A percentile compares a stretch with the other conserved stretches of the same genome.
phyloP scores from a whole-genome alignment of 208 protist genomes.

The Acanthamoeba lenticulata region DNA sequence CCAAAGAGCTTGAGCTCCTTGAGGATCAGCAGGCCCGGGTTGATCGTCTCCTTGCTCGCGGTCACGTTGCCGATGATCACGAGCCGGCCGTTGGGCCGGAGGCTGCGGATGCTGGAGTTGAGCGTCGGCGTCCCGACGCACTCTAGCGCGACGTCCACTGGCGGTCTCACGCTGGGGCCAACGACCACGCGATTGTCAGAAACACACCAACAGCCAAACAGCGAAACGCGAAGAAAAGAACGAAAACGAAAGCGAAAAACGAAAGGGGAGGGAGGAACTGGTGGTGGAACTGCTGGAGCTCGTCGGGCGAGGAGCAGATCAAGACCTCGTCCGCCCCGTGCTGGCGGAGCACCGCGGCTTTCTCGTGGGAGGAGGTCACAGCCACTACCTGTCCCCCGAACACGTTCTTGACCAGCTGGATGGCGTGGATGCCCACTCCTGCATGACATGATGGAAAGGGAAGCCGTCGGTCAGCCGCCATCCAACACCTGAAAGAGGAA shows the following conservation, averaged over 20 bases:
- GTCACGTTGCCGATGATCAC: constrained; percentile 27
- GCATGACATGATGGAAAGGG: neutral
- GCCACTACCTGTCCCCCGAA: neutral
- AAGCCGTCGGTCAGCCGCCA: neutral
- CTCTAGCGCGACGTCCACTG: neutral
- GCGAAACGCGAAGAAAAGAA: neutral
- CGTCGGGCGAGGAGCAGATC: neutral
- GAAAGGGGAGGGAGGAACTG: neutral
- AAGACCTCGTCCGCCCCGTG: constrained; percentile 20
- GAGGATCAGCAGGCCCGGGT: constrained; percentile 9
- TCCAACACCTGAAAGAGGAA: neutral
- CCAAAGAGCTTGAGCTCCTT: constrained; percentile 38
- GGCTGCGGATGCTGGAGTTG: constrained; percentile 34
- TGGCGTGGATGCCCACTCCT: constrained; percentile 17
- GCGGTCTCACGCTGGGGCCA: neutral
- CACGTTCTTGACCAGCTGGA: neutral
- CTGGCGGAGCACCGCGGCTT: neutral
- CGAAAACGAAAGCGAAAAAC: neutral
- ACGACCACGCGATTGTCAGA: too few species aligned
- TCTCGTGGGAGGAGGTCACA: neutral
- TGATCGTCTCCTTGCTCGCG: constrained; percentile 12
- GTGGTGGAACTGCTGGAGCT: constrained; percentile 46
- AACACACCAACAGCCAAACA: neutral
- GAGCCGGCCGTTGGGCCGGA: neutral
- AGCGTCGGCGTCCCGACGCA: constrained; percentile 18